Conservation (phyloP, 169 alveolate species). For the Plasmodium chabaudi region DNA sequence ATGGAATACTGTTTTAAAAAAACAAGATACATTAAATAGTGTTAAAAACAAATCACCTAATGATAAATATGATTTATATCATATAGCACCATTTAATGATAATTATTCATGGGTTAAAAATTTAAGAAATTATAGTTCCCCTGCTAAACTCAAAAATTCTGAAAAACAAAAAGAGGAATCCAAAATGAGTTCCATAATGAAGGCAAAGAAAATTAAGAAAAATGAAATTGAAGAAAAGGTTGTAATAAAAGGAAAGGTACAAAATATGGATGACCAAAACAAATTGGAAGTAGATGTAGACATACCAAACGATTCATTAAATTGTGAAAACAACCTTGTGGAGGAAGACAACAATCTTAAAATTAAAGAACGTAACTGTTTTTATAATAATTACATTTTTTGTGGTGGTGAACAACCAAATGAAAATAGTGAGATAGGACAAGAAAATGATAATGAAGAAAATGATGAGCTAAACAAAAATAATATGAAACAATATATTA, state of each 20-base stretch:
- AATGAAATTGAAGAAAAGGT: too few species aligned
- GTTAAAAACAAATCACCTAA: neutral
- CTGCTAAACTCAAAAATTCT: neutral
- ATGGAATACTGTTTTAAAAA: neutral
- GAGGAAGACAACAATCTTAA: neutral
- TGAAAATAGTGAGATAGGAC: neutral
- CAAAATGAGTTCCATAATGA: too few species aligned
- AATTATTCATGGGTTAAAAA: conserved; percentile 47
- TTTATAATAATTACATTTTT: neutral
- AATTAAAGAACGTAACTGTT: neutral
- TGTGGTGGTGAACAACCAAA: neutral
- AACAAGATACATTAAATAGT: neutral
- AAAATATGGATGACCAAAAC: too few species aligned
- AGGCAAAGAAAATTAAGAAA: too few species aligned
- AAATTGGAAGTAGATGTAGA: too few species aligned
- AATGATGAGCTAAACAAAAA: neutral
- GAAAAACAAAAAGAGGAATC: neutral
- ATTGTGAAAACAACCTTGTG: neutral
- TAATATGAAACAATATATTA: too few species aligned
- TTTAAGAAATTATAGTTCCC: conserved; percentile 29
- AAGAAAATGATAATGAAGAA: neutral
- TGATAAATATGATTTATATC: conserved; percentile 14
- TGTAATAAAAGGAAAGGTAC: too few species aligned
- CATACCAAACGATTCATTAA: neutral
- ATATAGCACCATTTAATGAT: conserved; percentile 25